A percentile compares a stretch with the other conserved stretches of the same genome.
These are phyloP conservation scores for Hippophae tibetana DNA, from an alignment of 306 rosid species.

Conservation along the genomic window DNA sequence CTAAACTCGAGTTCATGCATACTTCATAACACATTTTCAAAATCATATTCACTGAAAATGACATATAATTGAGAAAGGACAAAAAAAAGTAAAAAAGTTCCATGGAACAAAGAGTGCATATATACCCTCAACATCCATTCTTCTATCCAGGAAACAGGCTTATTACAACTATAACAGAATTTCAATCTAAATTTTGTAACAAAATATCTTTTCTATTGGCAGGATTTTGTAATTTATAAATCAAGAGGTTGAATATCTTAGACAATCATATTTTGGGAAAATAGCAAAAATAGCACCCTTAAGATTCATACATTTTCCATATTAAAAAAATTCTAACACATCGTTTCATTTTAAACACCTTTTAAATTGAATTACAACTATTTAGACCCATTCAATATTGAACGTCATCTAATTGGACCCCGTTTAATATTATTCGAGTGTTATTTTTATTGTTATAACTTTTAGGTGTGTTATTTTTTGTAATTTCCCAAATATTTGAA, in stretches of 20 bases:
- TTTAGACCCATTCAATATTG: too few relatives aligned
- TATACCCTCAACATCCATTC: constrained; percentile 3
- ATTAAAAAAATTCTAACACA: too few relatives aligned
- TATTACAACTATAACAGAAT: not conserved
- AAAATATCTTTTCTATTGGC: constrained; percentile 1
- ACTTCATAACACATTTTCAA: not conserved
- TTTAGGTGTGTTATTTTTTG: too few relatives aligned
- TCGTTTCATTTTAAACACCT: too few relatives aligned
- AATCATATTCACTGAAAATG: not conserved
- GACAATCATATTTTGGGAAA: not conserved
- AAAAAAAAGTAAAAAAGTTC: not conserved
- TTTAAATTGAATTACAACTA: too few relatives aligned
- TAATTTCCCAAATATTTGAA: too few relatives aligned
- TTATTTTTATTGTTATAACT: too few relatives aligned
- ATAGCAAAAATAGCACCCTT: too few relatives aligned
- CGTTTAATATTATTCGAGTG: too few relatives aligned
- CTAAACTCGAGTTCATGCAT: not conserved
- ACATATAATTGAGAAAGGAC: not conserved
- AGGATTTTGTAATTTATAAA: not conserved
- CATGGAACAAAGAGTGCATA: not conserved
- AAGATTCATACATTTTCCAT: too few relatives aligned
- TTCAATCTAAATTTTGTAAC: not conserved
- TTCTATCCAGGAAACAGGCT: not conserved
- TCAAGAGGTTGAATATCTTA: not conserved
- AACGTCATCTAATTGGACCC: too few relatives aligned